Evolutionary conservation across 1,139 yeast genomes (phyloP).

Genomic region (Candida labiduridarum): DNA sequence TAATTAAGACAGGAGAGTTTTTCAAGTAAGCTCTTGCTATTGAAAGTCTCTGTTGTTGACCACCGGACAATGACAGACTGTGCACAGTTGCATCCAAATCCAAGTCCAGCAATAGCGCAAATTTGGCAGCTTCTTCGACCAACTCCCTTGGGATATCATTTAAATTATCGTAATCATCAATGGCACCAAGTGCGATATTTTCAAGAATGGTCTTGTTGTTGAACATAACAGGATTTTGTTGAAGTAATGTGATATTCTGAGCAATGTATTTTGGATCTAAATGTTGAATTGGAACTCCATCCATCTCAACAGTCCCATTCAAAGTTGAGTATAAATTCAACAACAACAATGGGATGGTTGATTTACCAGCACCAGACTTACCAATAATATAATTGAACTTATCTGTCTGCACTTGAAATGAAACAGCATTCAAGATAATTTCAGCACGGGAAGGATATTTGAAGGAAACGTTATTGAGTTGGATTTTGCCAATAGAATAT

Average conservation of each 20-base stretch:
- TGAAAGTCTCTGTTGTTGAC: slow-evolving; percentile 82
- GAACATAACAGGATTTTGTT: slow-evolving; percentile 69
- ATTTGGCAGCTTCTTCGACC: slow-evolving; percentile 50
- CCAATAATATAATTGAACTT: slow-evolving; percentile 71
- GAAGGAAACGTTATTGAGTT: slow-evolving; percentile 57
- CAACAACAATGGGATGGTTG: slow-evolving; percentile 70
- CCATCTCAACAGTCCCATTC: slow-evolving; percentile 69
- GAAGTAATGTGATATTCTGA: slow-evolving; percentile 68
- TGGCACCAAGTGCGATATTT: slow-evolving; percentile 58
- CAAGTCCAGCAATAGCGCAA: slow-evolving; percentile 54
- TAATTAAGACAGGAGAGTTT: slow-evolving; percentile 70
- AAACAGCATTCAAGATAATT: slow-evolving; percentile 47
- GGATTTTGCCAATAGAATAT: slow-evolving; percentile 46
- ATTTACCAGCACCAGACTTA: slow-evolving; percentile 89
- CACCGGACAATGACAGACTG: slow-evolving; percentile 74
- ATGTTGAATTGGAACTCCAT: slow-evolving; percentile 47
- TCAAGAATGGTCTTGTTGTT: slow-evolving; percentile 58
- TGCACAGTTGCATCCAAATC: slow-evolving; percentile 60
- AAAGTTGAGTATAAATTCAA: slow-evolving; percentile 55
- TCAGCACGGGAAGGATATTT: slow-evolving; percentile 60
- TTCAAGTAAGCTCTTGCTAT: slow-evolving; percentile 79
- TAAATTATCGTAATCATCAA: slow-evolving; percentile 23
- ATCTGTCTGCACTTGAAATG: slow-evolving; percentile 47
- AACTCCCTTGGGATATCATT: slow-evolving; percentile 25
- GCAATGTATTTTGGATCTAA: slow-evolving; percentile 57